Evolutionary conservation across 1,139 yeast genomes (phyloP).

Genomic region (Blastobotrys aristatus): DNA sequence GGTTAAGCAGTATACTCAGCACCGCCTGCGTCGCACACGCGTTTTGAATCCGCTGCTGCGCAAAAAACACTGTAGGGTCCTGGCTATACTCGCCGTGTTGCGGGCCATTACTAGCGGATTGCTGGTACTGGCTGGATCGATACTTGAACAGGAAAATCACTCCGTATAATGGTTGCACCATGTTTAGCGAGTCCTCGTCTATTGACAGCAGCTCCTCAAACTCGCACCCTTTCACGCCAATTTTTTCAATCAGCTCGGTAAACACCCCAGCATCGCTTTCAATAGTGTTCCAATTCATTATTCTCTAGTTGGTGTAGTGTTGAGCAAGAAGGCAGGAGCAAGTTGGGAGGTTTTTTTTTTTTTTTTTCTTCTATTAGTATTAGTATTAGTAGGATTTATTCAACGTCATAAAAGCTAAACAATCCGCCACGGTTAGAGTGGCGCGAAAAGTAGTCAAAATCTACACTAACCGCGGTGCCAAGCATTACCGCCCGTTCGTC

Average conservation of each 20-base stretch:
- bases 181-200: conserved; percentile 43
- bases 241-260: conserved; percentile 55
- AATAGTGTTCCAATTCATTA: conserved; percentile 56
- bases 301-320: not conserved
- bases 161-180: conserved; percentile 47
- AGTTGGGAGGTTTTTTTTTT: not conserved
- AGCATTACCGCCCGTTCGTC: conserved; percentile 83
- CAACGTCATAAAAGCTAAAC: conserved; percentile 38
- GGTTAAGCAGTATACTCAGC: conserved; percentile 50
- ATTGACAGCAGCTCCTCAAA: conserved; percentile 57
- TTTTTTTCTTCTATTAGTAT: conserved; percentile 1
- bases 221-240: conserved; percentile 54
- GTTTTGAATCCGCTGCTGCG: conserved; percentile 61
- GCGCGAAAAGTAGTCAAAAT: conserved; percentile 90
- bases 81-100: conserved; percentile 44
- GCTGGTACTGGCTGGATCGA: conserved; percentile 35
- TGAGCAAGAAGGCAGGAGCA: not conserved
- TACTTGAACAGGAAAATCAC: conserved; percentile 63
- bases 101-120: conserved; percentile 31
- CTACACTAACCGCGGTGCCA: conserved; percentile 86
- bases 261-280: conserved; percentile 76
- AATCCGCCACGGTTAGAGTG: conserved; percentile 55
- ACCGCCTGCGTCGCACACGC: conserved; percentile 81
- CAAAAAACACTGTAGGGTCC: conserved; percentile 43
- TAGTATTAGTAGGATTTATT: conserved; percentile 17